A percentile compares a stretch with the other conserved stretches of the same genome.
phyloP scores from a whole-genome alignment of 495 filamentous ascomycete genomes.

The Penicillium canescens region DNA sequence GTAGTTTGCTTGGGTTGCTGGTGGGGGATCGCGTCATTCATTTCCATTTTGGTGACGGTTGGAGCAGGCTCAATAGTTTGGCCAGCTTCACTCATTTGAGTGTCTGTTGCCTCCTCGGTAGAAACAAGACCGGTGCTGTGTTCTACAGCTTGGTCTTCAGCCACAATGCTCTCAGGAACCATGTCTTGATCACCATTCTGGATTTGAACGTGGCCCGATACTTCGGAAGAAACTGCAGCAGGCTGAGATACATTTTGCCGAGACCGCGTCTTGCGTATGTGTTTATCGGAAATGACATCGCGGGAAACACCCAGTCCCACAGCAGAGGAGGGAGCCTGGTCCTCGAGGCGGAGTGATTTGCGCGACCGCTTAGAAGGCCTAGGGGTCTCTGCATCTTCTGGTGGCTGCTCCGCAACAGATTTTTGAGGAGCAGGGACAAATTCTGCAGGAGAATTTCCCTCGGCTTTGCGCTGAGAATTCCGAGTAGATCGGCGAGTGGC shows the following conservation, averaged over 20 bases:
- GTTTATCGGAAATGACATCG: constrained; percentile 10
- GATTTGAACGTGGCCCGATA: background rate
- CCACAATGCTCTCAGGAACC: constrained; percentile 3
- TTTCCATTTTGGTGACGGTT: constrained; percentile 14
- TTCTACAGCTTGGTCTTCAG: background rate
- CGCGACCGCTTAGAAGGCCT: constrained; percentile 21
- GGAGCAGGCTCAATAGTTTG: background rate
- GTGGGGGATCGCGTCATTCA: constrained; percentile 5
- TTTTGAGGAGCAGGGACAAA: constrained; percentile 10
- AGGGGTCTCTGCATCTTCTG: constrained; percentile 5
- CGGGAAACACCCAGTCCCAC: constrained; percentile 7
- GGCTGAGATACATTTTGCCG: constrained; percentile 3
- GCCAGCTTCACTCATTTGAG: constrained; percentile 13
- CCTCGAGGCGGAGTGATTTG: constrained; percentile 29
- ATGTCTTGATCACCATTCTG: background rate
- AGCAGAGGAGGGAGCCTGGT: constrained; percentile 12
- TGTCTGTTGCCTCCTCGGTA: constrained; percentile 21
- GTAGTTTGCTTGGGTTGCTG: constrained; percentile 2
- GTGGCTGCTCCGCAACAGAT: background rate
- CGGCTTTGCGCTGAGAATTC: constrained; percentile 20
- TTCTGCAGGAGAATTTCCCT: background rate
- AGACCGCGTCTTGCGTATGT: constrained; percentile 19
- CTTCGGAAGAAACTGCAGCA: background rate
- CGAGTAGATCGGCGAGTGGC: constrained; percentile 24
- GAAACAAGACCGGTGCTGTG: constrained; percentile 9